phyloP scores from a whole-genome alignment of 2,329 filamentous ascomycete species.

The Ceratocystis variospora region DNA sequence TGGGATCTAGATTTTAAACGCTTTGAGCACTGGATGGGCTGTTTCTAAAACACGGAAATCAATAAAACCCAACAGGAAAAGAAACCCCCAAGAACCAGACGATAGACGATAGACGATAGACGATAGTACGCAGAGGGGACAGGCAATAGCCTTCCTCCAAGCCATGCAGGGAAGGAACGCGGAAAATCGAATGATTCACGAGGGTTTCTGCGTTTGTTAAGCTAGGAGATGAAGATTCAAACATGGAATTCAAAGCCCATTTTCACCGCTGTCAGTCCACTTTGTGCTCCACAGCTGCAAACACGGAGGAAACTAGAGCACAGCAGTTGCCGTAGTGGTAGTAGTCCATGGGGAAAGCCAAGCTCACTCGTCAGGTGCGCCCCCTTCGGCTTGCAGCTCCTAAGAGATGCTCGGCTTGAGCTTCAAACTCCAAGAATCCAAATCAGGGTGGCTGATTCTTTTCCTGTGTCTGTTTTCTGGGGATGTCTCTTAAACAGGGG shows the following conservation, averaged over 20 bases:
- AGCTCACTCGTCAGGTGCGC: neutral
- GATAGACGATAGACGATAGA: neutral
- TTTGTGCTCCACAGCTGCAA: neutral
- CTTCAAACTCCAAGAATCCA: neutral
- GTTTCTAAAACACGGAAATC: neutral
- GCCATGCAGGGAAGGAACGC: neutral
- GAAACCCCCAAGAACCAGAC: neutral
- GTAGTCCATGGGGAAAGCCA: neutral
- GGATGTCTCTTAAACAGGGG: neutral
- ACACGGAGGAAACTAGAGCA: neutral
- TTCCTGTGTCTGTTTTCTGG: neutral
- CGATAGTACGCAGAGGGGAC: neutral
- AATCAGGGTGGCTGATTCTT: neutral
- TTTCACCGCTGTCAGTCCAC: neutral
- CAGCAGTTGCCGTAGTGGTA: neutral
- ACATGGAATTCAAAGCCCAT: neutral
- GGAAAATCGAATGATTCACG: neutral
- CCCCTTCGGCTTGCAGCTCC: neutral
- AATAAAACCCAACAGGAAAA: neutral
- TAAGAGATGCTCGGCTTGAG: neutral
- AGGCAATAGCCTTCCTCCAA: neutral
- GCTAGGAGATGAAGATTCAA: neutral
- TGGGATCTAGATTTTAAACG: constrained; percentile 1
- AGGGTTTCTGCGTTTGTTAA: neutral
- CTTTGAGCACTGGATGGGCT: neutral